These are phyloP conservation scores for Aspergillus sclerotiicarbonarius DNA, from an alignment of 495 filamentous ascomycete genomes.

Conservation along the genomic window DNA sequence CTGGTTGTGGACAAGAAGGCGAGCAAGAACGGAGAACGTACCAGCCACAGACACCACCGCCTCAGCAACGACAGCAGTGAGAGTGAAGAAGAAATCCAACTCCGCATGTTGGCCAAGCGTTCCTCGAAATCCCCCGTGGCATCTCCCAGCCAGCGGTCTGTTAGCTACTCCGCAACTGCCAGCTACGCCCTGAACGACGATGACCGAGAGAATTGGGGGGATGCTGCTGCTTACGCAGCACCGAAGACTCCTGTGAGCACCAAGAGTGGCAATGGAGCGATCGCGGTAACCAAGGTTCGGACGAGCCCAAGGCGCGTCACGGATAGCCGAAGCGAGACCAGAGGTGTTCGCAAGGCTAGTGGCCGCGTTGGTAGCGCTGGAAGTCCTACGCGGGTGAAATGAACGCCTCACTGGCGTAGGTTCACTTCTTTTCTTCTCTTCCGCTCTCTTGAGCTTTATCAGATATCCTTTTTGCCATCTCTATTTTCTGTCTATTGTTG, in stretches of 20 bases:
- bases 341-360: conserved; percentile 84
- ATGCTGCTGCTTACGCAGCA: conserved; percentile 22
- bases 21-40: conserved; percentile 40
- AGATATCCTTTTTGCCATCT: conserved; percentile 19
- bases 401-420: neutral
- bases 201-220: conserved; percentile 48
- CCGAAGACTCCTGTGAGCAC: conserved; percentile 66
- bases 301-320: conserved; percentile 62
- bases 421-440: conserved; percentile 7
- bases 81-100: conserved; percentile 74
- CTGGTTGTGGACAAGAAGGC: conserved; percentile 35
- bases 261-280: conserved; percentile 63
- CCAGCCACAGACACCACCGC: conserved; percentile 33
- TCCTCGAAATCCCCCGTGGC: conserved; percentile 51
- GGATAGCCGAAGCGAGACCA: conserved; percentile 51
- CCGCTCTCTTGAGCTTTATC: conserved; percentile 10
- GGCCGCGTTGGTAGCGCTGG: conserved; percentile 85
- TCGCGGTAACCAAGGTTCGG: conserved; percentile 71
- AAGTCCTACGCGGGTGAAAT: conserved; percentile 34
- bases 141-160: conserved; percentile 47
- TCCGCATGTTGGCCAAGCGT: conserved; percentile 65
- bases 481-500: neutral
- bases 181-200: conserved; percentile 45
- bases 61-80: conserved; percentile 54
- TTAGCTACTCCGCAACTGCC: conserved; percentile 49